Percentiles rank a stretch among this genome's conserved stretches.
Evolutionary conservation across 2,329 filamentous ascomycete species (phyloP).

Genomic region (Aspergillus ochraceoroseus): DNA sequence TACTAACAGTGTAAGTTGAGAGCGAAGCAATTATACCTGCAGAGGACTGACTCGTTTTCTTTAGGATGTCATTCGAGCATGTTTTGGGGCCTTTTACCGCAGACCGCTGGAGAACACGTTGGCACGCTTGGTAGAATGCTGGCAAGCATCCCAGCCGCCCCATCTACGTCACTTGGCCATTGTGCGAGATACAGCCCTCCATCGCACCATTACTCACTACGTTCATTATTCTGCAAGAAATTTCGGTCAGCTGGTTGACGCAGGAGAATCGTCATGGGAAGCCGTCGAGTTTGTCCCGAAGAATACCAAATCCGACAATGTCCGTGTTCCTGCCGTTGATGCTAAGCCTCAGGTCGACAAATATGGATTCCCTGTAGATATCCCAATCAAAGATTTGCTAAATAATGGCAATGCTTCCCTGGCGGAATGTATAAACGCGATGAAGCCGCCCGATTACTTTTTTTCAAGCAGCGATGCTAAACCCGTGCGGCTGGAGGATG

Average conservation of each 20-base stretch:
- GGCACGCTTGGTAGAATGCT: conserved; percentile 51
- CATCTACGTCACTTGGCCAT: conserved; percentile 55
- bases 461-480: conserved; percentile 35
- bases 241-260: conserved; percentile 51
- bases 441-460: conserved; percentile 33
- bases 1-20: conserved; percentile 42
- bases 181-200: conserved; percentile 51
- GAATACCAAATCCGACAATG: conserved; percentile 29
- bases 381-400: conserved; percentile 33
- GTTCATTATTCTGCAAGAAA: conserved; percentile 52
- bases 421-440: conserved; percentile 35
- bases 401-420: conserved; percentile 44
- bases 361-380: conserved; percentile 46
- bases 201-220: conserved; percentile 48
- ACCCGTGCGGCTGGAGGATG: conserved; percentile 27
- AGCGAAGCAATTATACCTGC: neutral
- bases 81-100: conserved; percentile 51
- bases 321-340: conserved; percentile 30
- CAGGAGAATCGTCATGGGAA: conserved; percentile 50
- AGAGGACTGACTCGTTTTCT: conserved; percentile 7
- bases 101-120: conserved; percentile 53
- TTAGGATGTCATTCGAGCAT: conserved; percentile 39
- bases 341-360: conserved; percentile 40
- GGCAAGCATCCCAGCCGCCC: conserved; percentile 55
- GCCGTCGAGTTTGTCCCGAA: conserved; percentile 44